Evolutionary conservation across 1,284 basidiomycete genomes (phyloP).

Genomic region (Laetiporus sulphureus): DNA sequence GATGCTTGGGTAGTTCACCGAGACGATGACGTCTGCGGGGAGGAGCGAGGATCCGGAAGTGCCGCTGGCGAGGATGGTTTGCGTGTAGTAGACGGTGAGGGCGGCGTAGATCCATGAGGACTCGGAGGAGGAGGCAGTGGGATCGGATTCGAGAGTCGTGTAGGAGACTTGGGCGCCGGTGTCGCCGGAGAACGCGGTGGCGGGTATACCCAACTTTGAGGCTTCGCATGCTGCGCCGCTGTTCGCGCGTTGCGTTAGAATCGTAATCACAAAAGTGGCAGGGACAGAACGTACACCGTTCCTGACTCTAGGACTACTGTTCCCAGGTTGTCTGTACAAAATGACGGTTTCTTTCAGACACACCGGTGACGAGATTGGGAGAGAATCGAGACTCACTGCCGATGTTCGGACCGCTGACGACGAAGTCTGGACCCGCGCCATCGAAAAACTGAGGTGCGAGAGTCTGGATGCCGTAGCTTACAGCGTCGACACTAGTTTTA

Average conservation of each 20-base stretch:
- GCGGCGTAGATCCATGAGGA: constrained; percentile 36
- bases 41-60: constrained; percentile 26
- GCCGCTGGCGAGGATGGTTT: constrained; percentile 27
- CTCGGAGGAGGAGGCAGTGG: constrained; percentile 27
- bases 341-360: too few species aligned
- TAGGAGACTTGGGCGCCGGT: constrained; percentile 37
- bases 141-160: constrained; percentile 34
- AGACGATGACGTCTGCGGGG: constrained; percentile 35
- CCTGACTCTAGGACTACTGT: constrained; percentile 14
- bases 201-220: constrained; percentile 38
- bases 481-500: constrained; percentile 35
- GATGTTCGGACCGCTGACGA: constrained; percentile 31
- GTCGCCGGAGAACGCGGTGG: constrained; percentile 42
- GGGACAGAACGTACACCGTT: constrained; percentile 15
- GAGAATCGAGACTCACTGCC: constrained; percentile 11
- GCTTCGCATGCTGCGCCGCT: constrained; percentile 47
- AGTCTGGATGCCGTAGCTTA: constrained; percentile 40
- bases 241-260: too few species aligned
- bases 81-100: constrained; percentile 35
- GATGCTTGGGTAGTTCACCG: constrained; percentile 45
- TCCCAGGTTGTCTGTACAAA: constrained; percentile 13
- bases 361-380: too few species aligned
- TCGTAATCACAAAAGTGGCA: too few species aligned
- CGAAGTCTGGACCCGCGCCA: constrained; percentile 36
- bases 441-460: constrained; percentile 36